Base-by-base conservation (phyloP, 2,329 filamentous ascomycete species). In the Acephala macrosclerotiorum region DNA sequence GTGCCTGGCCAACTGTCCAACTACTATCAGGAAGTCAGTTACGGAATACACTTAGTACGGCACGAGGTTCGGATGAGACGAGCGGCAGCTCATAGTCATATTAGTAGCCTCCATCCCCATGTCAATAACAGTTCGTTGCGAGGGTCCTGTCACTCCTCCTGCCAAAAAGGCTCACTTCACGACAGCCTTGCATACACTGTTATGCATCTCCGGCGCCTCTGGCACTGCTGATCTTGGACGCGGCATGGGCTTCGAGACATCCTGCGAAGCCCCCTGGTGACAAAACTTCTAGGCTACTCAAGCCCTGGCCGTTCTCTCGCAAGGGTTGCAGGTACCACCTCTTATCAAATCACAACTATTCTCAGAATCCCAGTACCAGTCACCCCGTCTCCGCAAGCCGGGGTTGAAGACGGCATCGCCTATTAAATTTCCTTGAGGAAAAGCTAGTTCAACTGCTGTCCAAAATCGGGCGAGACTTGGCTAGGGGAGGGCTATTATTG, bases 301-400 rank as follows among this genome's bases (percentile, higher is more conserved):
- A 12, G 22, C 36, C 51, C 57, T 42, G 47, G 58, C 58, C 60
- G 26, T 63, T 40, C 49, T 45, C 38, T 51, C 33, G 65, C 68
- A 68, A 69, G 71, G 71, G 58, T 70, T 69, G 70, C 68, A 73
- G 60, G 66, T 68, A 68, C 68, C 70, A 71, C 64, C 64, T 72
- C 69, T 71, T 71, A 69, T 69, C 65, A 68, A 64, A 70, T 68
- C 63, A 60, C 64, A 58, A 64, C 64, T 60, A 60, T 63, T 66
- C 35, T 64, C 59, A 51, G 53, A 58, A 40, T 58, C 61, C 66
- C 60, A 64, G 62, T 66, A 64, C 65, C 63, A 68, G 65, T 56
- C 63, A 8, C 26, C 56, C 56, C 58, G 40, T 26, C 66, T 62
- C 49, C 60, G 45, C 55, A 64, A 36, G 47, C 66, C 59, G 61